Evolutionary conservation across 2,329 filamentous ascomycete species (phyloP).

Genomic region (Paecilomyces variotii): DNA sequence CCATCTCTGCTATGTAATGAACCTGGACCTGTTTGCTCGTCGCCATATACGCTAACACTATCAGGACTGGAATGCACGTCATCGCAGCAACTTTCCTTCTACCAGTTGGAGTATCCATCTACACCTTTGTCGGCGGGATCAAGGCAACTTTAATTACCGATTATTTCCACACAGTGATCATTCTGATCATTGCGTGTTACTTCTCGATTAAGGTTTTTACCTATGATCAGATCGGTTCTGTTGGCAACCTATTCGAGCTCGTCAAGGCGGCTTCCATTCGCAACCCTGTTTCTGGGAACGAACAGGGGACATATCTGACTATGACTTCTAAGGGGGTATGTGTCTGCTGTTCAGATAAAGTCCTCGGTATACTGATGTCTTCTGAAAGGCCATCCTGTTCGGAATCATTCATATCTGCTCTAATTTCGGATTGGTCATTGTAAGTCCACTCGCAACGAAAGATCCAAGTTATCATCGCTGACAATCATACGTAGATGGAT

Average conservation of each 20-base stretch:
- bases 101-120: slow-evolving; percentile 31
- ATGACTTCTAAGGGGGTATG: slow-evolving; percentile 46
- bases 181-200: slow-evolving; percentile 44
- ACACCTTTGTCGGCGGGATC: slow-evolving; percentile 34
- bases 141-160: slow-evolving; percentile 42
- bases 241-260: slow-evolving; percentile 43
- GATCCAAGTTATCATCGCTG: neutral
- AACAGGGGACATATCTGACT: slow-evolving; percentile 48
- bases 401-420: slow-evolving; percentile 42
- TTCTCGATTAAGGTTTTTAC: slow-evolving; percentile 42
- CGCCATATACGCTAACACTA: slow-evolving; percentile 4
- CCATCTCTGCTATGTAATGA: slow-evolving; percentile 30
- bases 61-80: slow-evolving; percentile 42
- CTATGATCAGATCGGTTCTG: slow-evolving; percentile 40
- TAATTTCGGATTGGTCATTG: slow-evolving; percentile 47
- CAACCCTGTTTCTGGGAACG: slow-evolving; percentile 45
- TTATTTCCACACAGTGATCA: slow-evolving; percentile 49
- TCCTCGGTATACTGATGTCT: neutral
- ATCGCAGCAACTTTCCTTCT: slow-evolving; percentile 44
- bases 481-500: slow-evolving; percentile 33
- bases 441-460: slow-evolving; percentile 11
- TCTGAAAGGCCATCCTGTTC: slow-evolving; percentile 39
- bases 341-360: slow-evolving; percentile 33
- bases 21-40: neutral
- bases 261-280: slow-evolving; percentile 37